Base-by-base conservation (phyloP, 768 basidiomycete species). In the Amyloporia xantha region DNA sequence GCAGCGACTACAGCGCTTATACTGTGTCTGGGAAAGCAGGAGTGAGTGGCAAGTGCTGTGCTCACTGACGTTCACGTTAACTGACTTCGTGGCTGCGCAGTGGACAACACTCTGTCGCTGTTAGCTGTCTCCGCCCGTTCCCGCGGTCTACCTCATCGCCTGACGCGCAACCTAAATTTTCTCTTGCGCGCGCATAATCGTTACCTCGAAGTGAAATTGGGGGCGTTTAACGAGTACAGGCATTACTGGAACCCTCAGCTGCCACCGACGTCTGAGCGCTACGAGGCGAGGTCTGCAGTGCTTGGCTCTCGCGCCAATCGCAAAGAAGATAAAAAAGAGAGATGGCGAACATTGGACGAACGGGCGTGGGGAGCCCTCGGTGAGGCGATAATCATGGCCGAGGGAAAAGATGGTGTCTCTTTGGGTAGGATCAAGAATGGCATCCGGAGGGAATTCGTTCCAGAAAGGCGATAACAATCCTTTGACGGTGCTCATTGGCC, bases 101-200 rank as follows among this genome's bases (percentile, higher is more conserved):
- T 86, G 63, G 85, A 89, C 57, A 74, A 72, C 50, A 86, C 85
- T 0, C 70, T 89, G 35, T 70, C 71, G 26, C 54, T 89, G 7
- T 61, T 89, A 40, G 73, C 78, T 63, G 77, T 71, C 23, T 82
- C 86, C n/a, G 75, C 77, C 3, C 69, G 71, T 49, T 75, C 78
- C 27, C 76, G 83, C 23, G 86, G 86, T 12, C 64, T 84, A 12
- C 63, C 84, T 10, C 81, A 86, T 59, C 67, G 66, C 49, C 55
- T 80, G 5, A 79, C 82, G 5, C 74, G 74, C 15, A 86, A 86
- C 56, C 63, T 84, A 11, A 19, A 54, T 78, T 43, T 55, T 69
- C 25, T 68, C 59, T 46, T 55, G 57, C 30, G 63, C 71, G 63
- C 71, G 64, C 56, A 54, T 40, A 46, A 50, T 17, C 15, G 30